Conservation (phyloP, 2,329 filamentous ascomycete genomes). For the Atkinsonella texensis region DNA sequence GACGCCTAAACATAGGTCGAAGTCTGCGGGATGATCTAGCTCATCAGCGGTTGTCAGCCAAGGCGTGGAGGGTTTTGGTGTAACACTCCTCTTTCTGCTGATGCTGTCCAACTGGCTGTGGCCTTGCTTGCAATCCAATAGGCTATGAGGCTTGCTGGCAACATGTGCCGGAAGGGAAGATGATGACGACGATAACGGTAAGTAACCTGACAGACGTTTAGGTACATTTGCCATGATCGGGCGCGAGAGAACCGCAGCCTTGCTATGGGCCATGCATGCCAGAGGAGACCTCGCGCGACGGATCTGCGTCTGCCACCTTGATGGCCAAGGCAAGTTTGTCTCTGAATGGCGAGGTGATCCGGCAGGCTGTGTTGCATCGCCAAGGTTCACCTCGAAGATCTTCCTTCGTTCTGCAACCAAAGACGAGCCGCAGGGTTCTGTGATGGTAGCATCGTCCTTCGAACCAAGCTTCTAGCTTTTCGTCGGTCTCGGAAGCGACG, state of each 20-base stretch:
- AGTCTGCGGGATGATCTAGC: neutral
- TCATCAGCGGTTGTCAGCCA: neutral
- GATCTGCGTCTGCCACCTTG: neutral
- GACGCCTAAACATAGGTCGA: neutral
- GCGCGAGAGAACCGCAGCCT: conserved; percentile 4
- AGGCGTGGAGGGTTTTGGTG: neutral
- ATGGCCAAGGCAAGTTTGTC: neutral
- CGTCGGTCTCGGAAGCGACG: neutral
- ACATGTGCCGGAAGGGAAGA: conserved; percentile 2
- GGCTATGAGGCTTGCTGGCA: neutral
- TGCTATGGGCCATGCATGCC: conserved; percentile 5
- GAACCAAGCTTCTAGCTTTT: neutral
- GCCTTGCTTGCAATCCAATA: conserved; percentile 3
- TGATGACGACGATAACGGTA: conserved; percentile 6
- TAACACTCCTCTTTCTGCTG: neutral
- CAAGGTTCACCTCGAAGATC: conserved; percentile 12
- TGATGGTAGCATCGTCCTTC: neutral
- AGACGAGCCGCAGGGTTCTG: conserved; percentile 5
- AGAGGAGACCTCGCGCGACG: conserved; percentile 2
- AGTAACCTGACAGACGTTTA: conserved; percentile 4
- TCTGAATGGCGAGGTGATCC: neutral
- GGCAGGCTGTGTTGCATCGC: neutral
- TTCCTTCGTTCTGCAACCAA: conserved; percentile 14
- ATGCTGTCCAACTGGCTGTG: neutral
- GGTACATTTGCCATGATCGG: conserved; percentile 3